phyloP scores from a whole-genome alignment of 768 basidiomycete species.

The Boletales sp. region DNA sequence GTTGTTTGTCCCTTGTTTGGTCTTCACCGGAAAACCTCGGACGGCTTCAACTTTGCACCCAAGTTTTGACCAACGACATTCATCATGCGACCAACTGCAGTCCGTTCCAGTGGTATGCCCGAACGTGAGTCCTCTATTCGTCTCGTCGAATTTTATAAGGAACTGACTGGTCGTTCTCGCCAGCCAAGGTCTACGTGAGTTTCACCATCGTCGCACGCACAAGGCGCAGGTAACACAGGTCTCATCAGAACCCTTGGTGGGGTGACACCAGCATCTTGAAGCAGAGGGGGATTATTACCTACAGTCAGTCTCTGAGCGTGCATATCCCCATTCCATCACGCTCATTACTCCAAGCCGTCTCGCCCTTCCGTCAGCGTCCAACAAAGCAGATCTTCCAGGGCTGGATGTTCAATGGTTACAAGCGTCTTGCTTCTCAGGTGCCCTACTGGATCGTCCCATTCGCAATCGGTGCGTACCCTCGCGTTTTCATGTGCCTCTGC shows the following conservation, averaged over 20 bases:
- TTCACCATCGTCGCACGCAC: neutral
- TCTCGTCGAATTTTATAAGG: neutral
- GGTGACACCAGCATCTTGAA: constrained; percentile 68
- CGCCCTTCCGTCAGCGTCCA: constrained; percentile 77
- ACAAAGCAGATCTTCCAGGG: constrained; percentile 64
- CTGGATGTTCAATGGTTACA: constrained; percentile 87
- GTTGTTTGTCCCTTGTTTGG: constrained; percentile 35
- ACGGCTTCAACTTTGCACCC: neutral
- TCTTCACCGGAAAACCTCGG: constrained; percentile 28
- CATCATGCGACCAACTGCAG: constrained; percentile 49
- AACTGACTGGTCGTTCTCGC: constrained; percentile 5
- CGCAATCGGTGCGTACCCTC: constrained; percentile 50
- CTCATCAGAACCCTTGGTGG: constrained; percentile 82
- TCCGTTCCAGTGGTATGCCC: constrained; percentile 74
- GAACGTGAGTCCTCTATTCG: constrained; percentile 53
- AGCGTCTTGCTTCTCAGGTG: constrained; percentile 66
- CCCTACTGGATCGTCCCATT: constrained; percentile 81
- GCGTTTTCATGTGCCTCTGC: constrained; percentile 26
- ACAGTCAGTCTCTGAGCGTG: constrained; percentile 56
- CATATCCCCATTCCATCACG: neutral
- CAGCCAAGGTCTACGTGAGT: constrained; percentile 84
- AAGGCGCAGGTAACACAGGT: neutral
- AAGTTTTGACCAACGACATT: constrained; percentile 4
- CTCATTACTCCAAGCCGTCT: constrained; percentile 52
- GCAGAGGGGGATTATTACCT: constrained; percentile 74